A percentile compares a stretch with the other conserved stretches of the same genome.
Conservation (phyloP, 306 rosid genomes). For the Castanospermum australe region DNA sequence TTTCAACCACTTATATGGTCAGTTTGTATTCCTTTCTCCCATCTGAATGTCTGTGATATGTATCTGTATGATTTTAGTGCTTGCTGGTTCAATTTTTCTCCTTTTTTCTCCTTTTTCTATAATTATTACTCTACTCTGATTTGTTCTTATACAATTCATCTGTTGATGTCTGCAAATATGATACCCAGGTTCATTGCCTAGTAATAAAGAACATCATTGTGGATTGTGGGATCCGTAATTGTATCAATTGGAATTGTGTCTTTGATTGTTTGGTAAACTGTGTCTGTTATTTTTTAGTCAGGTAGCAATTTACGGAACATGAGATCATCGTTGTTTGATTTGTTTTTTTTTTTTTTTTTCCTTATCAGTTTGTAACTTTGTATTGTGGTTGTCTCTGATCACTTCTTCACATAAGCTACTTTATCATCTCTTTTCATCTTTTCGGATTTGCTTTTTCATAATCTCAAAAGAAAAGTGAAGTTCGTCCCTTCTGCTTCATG, state of each 20-base stretch:
- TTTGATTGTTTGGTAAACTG: not conserved
- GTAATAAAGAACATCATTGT: not conserved
- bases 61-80: not conserved
- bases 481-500: slow-evolving; percentile 2
- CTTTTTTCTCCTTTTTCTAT: not conserved
- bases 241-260: slow-evolving; percentile 16
- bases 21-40: slow-evolving; percentile 18
- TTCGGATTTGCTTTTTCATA: slow-evolving; percentile 9
- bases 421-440: not conserved
- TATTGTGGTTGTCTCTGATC: not conserved
- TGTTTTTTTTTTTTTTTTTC: not conserved
- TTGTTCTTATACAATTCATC: not conserved
- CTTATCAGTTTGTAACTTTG: not conserved
- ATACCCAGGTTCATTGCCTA: slow-evolving; percentile 5
- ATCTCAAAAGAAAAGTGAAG: not conserved
- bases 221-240: not conserved
- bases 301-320: not conserved
- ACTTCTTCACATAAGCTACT: not conserved
- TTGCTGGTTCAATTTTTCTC: not conserved
- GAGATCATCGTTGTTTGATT: not conserved
- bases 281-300: not conserved
- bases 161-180: not conserved
- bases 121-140: not conserved
- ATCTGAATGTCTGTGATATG: not conserved
- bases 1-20: slow-evolving; percentile 97